phyloP scores from a whole-genome alignment of 202 grass and related monocot species.

The Elaeis oleifera region DNA sequence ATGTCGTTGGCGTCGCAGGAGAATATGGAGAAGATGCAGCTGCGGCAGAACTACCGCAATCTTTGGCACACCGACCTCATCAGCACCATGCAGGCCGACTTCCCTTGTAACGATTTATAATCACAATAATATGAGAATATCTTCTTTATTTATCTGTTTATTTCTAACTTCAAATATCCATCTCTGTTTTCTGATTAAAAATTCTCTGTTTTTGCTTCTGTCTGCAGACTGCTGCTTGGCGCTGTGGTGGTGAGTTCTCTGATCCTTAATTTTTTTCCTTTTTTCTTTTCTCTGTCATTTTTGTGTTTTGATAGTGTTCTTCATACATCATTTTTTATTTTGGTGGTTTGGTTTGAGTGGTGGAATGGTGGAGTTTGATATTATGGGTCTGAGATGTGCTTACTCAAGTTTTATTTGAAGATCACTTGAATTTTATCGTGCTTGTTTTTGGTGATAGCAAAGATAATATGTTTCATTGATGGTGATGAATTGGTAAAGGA shows the following conservation, averaged over 20 bases:
- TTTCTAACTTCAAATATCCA: background rate
- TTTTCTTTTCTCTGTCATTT: background rate
- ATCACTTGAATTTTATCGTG: no score
- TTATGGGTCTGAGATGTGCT: no score
- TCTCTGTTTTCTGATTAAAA: background rate
- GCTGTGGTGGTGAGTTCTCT: constrained; percentile 56
- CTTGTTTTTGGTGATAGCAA: no score
- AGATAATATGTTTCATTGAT: no score
- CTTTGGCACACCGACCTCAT: constrained; percentile 73
- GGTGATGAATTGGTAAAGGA: no score
- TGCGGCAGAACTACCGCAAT: constrained; percentile 63
- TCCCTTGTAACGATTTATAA: constrained; percentile 25
- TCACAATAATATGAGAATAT: background rate
- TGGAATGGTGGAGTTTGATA: no score
- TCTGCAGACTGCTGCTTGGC: constrained; percentile 48
- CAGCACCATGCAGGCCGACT: constrained; percentile 30
- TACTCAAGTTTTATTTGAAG: no score
- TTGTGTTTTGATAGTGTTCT: no score
- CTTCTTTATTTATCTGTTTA: background rate
- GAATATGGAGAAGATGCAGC: constrained; percentile 51
- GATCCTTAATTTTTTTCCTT: background rate
- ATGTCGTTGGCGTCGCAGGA: constrained; percentile 18
- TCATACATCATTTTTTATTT: no score
- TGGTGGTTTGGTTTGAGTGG: no score
- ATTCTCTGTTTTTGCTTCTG: background rate